Base-by-base conservation (phyloP, 192 early-diverging fungal genomes). In the Gigaspora rosea region DNA sequence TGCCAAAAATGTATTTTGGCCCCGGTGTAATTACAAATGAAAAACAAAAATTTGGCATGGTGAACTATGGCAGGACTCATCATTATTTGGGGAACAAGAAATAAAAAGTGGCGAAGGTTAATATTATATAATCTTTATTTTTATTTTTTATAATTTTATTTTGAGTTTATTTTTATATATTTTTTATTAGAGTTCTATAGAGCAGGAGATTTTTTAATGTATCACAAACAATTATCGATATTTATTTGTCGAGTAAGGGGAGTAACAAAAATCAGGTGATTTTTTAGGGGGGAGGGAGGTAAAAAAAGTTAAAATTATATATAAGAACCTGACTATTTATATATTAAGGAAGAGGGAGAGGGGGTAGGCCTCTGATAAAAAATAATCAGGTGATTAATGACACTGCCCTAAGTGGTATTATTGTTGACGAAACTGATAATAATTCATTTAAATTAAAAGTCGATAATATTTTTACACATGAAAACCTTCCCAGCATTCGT, bases 1-100 rank as follows among this genome's bases (percentile, higher is more conserved):
- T 32, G 47, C 4, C 46, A 18, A 50, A 71, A n/a, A 71, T 71
- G 50, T 71, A 71, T 9, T 71, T 71, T 54, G 16, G 69, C 0
- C 20, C 10, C 18, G 11, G 50, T 13, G 18, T 66, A 18, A 33
- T 66, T 46, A 13, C 15, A 46, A 46, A 66, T 52, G 13, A 54
- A 52, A 71, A 71, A 22, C 9, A 13, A 6, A 5, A 54, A 32
- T 52, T 27, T 71, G 69, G 50, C 69, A 71, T 32, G 11, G 22
- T 16, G n/a, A 71, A 54, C 5, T 54, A 7, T 71, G 27, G 50
- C n/a, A 71, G 12, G 50, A 71, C n/a, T 71, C 20, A 33, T 8
- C 11, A 52, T 35, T 71, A 54, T 52, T 71, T 33, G 11, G 11
- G 8, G 27, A 71, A 54, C 0, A 71, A 4, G 7, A 50, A 33